Base-by-base conservation (phyloP, 2,329 filamentous ascomycete species). In the Pyricularia pennisetigena region DNA sequence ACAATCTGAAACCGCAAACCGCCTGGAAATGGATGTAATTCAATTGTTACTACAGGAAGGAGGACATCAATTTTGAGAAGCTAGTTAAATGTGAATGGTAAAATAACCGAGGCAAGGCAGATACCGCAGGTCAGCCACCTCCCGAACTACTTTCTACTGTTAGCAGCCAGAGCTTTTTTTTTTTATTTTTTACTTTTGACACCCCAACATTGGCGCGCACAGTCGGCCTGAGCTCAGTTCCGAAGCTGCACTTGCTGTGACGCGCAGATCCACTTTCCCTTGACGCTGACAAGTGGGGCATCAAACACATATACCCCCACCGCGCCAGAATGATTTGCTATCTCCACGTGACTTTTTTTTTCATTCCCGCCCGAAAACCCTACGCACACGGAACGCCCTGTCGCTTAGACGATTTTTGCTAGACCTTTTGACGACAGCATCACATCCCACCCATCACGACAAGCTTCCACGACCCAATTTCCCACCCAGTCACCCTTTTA, bases 401-500 rank as follows among this genome's bases (percentile, higher is more conserved):
- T 54, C 7, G 41, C 23, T 2, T 61, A 61, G 57, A 61, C 57
- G 57, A 61, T 61, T 61, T 28, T 28, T 14, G 23, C n/a, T 24
- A 61, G 57, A 28, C 20, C 7, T 35, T 61, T 59, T 26, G 66
- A 59, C 29, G 64, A 59, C 68, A 30, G 29, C 26, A 64, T 64
- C 62, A 28, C 29, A 61, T 61, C 57, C 57, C 57, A 28, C 57
- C 57, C n/a, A 61, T 28, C 23, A 61, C 57, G 57, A 61, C 57
- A 10, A 61, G 57, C 57, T 61, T 61, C 23, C 57, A 66, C 64
- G 30, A 54, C 32, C 64, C 26, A 49, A 49, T 66, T n/a, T 24
- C 64, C 14, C 64, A 66, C 26, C 23, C 61, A 68, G 62, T 63
- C 59, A 28, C 66, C 59, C 32, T n/a, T 64, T 49, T 64, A 65